phyloP scores from a whole-genome alignment of 169 alveolate genomes.

The Babesia ovata region DNA sequence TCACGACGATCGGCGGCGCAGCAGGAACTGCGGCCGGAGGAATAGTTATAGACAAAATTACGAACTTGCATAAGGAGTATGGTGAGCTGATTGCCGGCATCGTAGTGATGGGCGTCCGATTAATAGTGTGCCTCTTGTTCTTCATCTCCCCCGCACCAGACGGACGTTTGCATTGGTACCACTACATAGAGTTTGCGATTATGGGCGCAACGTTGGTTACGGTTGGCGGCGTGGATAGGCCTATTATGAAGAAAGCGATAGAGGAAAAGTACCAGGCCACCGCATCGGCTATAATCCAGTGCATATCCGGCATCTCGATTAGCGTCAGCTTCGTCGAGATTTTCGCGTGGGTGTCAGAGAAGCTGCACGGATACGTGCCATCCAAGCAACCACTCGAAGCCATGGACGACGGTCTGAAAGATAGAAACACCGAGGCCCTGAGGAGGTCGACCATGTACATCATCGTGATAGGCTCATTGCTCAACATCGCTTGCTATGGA shows the following conservation, averaged over 20 bases:
- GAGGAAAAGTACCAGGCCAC: constrained; percentile 86
- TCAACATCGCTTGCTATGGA: constrained; percentile 14
- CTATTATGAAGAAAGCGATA: constrained; percentile 86
- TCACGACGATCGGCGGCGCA: constrained; percentile 84
- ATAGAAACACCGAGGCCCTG: constrained; percentile 20
- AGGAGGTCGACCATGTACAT: constrained; percentile 20
- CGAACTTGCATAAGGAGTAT: constrained; percentile 75
- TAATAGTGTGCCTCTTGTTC: constrained; percentile 72
- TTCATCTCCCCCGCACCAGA: constrained; percentile 69
- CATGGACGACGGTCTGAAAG: background rate
- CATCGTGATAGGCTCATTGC: constrained; percentile 5
- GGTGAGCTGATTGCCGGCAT: constrained; percentile 87
- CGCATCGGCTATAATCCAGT: constrained; percentile 81
- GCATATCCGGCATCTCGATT: constrained; percentile 86
- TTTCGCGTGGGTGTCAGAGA: constrained; percentile 85
- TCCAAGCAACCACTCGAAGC: background rate
- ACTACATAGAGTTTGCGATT: constrained; percentile 69
- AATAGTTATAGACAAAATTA: constrained; percentile 79
- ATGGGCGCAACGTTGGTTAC: constrained; percentile 87
- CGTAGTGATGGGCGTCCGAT: constrained; percentile 72
- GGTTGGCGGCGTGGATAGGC: constrained; percentile 88
- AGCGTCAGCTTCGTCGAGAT: constrained; percentile 87
- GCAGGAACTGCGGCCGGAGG: constrained; percentile 92
- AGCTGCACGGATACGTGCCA: constrained; percentile 75
- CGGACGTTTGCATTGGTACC: constrained; percentile 53